These are phyloP conservation scores for Globisporangium emineosum DNA, from an alignment of 352 stramenopile species.

Conservation along the genomic window DNA sequence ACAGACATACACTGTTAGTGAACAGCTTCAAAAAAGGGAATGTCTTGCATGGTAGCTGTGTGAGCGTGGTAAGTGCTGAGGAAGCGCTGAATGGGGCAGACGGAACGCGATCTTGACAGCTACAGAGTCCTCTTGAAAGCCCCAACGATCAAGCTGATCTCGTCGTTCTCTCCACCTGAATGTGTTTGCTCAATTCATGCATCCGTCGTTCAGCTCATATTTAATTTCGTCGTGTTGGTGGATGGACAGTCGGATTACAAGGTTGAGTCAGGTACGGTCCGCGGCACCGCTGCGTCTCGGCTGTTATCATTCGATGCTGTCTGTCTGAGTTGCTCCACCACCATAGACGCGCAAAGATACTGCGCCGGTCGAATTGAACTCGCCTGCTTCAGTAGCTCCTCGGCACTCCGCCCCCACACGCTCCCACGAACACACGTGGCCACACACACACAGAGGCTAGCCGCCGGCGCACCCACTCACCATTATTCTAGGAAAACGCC, in stretches of 20 bases:
- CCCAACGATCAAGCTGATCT: too few relatives aligned
- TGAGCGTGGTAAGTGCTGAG: too few relatives aligned
- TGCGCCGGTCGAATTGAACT: neutral
- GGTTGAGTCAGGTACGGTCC: neutral
- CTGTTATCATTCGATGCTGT: neutral
- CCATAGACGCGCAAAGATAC: neutral
- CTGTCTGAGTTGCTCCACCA: neutral
- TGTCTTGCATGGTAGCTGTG: too few relatives aligned
- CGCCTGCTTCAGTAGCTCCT: neutral
- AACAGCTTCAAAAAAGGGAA: too few relatives aligned
- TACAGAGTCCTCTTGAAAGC: too few relatives aligned
- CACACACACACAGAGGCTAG: neutral
- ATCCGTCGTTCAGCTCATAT: too few relatives aligned
- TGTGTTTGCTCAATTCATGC: neutral
- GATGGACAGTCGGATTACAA: neutral
- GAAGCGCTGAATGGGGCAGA: too few relatives aligned
- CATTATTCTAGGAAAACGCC: conserved; percentile 85
- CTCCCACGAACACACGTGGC: neutral
- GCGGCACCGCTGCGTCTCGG: neutral
- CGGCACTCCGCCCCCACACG: neutral
- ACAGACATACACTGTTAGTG: conserved; percentile 11
- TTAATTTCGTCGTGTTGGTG: neutral
- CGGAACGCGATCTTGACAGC: too few relatives aligned
- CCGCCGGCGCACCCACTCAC: conserved; percentile 30
- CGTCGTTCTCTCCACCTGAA: too few relatives aligned